Evolutionary conservation across 1,284 basidiomycete genomes (phyloP).

Genomic region (Melampsora medusae): DNA sequence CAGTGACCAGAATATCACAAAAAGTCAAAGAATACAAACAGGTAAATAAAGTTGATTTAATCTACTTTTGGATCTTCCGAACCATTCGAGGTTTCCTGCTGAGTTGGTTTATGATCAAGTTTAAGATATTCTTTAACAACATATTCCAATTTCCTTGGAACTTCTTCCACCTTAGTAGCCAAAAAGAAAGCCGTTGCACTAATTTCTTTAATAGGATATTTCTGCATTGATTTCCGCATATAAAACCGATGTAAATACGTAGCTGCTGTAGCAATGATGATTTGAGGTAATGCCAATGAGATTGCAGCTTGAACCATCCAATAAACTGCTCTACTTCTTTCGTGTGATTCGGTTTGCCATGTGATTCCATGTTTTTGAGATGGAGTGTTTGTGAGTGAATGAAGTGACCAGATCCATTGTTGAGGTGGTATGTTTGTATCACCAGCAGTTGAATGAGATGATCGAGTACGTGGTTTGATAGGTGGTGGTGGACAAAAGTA

Average conservation of each 20-base stretch:
- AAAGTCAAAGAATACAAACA: too few species aligned
- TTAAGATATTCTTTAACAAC: conserved; percentile 46
- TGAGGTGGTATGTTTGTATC: conserved; percentile 17
- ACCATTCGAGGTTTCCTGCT: conserved; percentile 3
- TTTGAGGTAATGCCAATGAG: conserved; percentile 40
- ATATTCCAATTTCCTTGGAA: conserved; percentile 46
- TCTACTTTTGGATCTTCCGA: conserved; percentile 28
- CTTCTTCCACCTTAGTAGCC: conserved; percentile 51
- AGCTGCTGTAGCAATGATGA: conserved; percentile 49
- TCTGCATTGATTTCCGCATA: conserved; percentile 49
- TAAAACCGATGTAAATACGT: conserved; percentile 52
- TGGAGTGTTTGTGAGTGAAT: conserved; percentile 3
- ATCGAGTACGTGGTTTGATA: neutral
- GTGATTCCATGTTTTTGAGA: conserved; percentile 20
- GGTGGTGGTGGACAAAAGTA: conserved; percentile 30
- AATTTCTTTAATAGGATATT: conserved; percentile 46
- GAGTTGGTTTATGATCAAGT: conserved; percentile 38
- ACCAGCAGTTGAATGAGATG: conserved; percentile 21
- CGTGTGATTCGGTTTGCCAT: conserved; percentile 16
- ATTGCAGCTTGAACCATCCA: conserved; percentile 23
- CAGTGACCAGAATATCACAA: neutral
- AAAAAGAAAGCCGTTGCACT: conserved; percentile 50
- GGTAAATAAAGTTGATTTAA: too few species aligned
- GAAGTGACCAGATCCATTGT: conserved; percentile 38
- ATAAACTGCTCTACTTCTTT: conserved; percentile 18